Evolutionary conservation across 495 filamentous ascomycete genomes (phyloP).

Genomic region (Cenococcum geophilum): DNA sequence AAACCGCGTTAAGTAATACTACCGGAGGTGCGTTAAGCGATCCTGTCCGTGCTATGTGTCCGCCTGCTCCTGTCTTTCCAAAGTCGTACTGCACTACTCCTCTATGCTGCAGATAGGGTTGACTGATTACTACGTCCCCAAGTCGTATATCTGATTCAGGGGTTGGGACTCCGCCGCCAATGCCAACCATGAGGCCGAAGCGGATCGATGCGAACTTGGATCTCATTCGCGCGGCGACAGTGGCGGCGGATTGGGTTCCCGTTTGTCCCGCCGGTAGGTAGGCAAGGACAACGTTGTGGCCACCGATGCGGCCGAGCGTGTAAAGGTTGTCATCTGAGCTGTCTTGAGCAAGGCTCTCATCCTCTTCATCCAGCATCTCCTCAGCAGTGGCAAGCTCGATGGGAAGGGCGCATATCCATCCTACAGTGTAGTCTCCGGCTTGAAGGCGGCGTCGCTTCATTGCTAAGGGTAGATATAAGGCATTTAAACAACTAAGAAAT

Average conservation of each 20-base stretch:
- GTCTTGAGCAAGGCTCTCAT: conserved; percentile 19
- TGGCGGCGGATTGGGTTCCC: conserved; percentile 35
- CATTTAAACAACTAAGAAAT: not conserved
- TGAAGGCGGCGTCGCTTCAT: conserved; percentile 23
- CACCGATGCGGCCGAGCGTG: no score
- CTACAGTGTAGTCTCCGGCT: conserved; percentile 44
- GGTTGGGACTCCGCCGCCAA: conserved; percentile 41
- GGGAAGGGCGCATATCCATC: conserved; percentile 47
- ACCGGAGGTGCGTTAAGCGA: no score
- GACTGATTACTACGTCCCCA: no score
- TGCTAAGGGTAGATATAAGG: not conserved
- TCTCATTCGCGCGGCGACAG: conserved; percentile 34
- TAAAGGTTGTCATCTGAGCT: conserved; percentile 33
- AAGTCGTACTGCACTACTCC: no score
- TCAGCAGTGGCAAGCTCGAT: conserved; percentile 44
- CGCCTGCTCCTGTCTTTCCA: no score
- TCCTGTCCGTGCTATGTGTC: no score
- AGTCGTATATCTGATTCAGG: conserved; percentile 16
- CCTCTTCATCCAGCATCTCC: conserved; percentile 38
- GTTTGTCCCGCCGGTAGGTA: conserved; percentile 39
- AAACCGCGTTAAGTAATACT: not conserved
- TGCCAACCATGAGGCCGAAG: conserved; percentile 43
- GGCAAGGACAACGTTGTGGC: conserved; percentile 45
- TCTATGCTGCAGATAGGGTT: no score
- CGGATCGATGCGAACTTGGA: conserved; percentile 38